Conservation (phyloP, 495 filamentous ascomycete species). For the Mytilinidion resinicola region DNA sequence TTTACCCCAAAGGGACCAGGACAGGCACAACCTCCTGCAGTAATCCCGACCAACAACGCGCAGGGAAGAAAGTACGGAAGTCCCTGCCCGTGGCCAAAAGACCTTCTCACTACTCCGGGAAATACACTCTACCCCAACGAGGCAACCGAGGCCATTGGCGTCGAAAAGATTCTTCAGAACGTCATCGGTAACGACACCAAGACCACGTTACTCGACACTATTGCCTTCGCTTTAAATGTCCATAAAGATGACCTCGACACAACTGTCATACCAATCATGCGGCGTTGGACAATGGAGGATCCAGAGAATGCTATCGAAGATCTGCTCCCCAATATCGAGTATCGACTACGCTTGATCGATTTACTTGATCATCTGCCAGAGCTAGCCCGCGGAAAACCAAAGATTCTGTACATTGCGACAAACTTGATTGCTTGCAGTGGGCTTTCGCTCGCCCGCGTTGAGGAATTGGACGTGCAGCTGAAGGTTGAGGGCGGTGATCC, state of each 20-base stretch:
- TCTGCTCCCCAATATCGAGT: too few species aligned
- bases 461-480: neutral
- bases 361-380: neutral
- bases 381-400: neutral
- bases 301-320: too few species aligned
- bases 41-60: too few species aligned
- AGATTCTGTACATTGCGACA: neutral
- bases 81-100: neutral
- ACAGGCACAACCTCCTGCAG: too few species aligned
- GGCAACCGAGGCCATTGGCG: neutral
- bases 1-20: neutral
- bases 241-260: neutral
- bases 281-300: too few species aligned
- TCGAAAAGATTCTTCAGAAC: neutral
- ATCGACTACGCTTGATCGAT: too few species aligned
- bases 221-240: neutral
- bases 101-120: too few species aligned
- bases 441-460: neutral
- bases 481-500: neutral
- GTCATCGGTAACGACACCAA: neutral
- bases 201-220: neutral
- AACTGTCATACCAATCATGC: neutral
- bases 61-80: neutral
- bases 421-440: neutral
- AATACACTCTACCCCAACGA: neutral